Conservation (phyloP, 768 basidiomycete genomes). For the Daedalea quercina region DNA sequence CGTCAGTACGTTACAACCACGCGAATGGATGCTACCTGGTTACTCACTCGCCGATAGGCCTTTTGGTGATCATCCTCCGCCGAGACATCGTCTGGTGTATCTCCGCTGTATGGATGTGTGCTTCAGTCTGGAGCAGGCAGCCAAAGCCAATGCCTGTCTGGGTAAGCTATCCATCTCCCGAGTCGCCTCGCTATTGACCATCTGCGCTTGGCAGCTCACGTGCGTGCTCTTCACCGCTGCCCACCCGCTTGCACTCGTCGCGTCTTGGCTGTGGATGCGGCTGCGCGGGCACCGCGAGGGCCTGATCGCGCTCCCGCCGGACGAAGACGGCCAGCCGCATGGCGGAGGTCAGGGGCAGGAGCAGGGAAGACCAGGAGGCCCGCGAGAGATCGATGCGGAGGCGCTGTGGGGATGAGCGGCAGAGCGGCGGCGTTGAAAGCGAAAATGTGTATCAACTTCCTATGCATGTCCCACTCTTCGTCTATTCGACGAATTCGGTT, state of each 20-base stretch:
- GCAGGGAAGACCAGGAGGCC: constrained; percentile 5
- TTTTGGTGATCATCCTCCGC: constrained; percentile 48
- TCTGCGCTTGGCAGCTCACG: constrained; percentile 37
- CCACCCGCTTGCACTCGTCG: constrained; percentile 55
- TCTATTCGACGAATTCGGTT: no score
- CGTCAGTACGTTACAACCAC: constrained; percentile 10
- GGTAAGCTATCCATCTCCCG: constrained; percentile 31
- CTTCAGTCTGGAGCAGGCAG: constrained; percentile 51
- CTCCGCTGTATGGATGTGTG: constrained; percentile 67
- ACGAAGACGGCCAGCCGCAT: constrained; percentile 20
- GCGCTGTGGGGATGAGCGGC: constrained; percentile 16
- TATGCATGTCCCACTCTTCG: no score
- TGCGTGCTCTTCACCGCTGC: constrained; percentile 57
- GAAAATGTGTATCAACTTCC: no score
- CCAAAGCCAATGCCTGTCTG: constrained; percentile 63
- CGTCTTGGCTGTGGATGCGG: constrained; percentile 30
- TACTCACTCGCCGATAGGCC: constrained; percentile 24
- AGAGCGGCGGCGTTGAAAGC: no score
- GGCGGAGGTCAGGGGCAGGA: not conserved
- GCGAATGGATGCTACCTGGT: not conserved
- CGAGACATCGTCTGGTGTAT: constrained; percentile 72
- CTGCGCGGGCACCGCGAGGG: constrained; percentile 24
- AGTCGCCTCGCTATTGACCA: not conserved
- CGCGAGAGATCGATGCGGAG: constrained; percentile 14
- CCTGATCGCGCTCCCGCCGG: constrained; percentile 36